Percentiles rank a stretch among this genome's conserved stretches.
Evolutionary conservation across 2,329 filamentous ascomycete species (phyloP).

Genomic region (Hawksworthiomyces lignivorus): DNA sequence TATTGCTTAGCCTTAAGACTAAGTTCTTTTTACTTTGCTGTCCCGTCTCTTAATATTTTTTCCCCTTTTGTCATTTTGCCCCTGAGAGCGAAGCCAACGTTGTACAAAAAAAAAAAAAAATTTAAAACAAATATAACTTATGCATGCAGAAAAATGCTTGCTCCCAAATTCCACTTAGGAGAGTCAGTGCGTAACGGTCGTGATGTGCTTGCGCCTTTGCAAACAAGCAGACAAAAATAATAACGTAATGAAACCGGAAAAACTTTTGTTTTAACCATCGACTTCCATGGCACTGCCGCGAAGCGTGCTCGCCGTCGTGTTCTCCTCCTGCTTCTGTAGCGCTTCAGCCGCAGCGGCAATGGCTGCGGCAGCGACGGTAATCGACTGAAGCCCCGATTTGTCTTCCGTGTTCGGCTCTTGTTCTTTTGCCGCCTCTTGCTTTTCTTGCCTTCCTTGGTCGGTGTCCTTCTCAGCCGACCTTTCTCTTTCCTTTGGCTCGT

Average conservation of each 20-base stretch:
- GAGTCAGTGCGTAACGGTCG: constrained; percentile 13
- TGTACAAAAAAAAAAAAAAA: constrained; percentile 1
- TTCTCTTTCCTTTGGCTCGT: no score
- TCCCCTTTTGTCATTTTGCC: no score
- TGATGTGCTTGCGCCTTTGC: constrained; percentile 11
- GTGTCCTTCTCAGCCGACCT: no score
- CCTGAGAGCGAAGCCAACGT: constrained; percentile 8
- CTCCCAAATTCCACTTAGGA: no score
- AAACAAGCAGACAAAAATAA: no score
- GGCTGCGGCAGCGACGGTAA: constrained; percentile 7
- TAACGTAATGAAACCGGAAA: background rate
- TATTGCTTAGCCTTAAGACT: no score
- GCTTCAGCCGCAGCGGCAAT: constrained; percentile 1
- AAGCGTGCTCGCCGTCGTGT: background rate
- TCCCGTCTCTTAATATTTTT: no score
- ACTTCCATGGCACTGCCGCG: constrained; percentile 10
- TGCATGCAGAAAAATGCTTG: no score
- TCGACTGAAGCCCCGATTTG: constrained; percentile 3
- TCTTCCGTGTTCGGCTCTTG: background rate
- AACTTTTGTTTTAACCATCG: constrained; percentile 7
- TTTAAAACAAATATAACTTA: background rate
- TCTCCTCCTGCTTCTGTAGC: background rate
- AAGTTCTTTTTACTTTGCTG: no score
- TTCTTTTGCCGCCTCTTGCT: background rate
- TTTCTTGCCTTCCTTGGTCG: no score